Evolutionary conservation across 768 basidiomycete genomes (phyloP), one percentile per base, ranked within the genome.

Genomic region (Serendipita sp.): DNA sequence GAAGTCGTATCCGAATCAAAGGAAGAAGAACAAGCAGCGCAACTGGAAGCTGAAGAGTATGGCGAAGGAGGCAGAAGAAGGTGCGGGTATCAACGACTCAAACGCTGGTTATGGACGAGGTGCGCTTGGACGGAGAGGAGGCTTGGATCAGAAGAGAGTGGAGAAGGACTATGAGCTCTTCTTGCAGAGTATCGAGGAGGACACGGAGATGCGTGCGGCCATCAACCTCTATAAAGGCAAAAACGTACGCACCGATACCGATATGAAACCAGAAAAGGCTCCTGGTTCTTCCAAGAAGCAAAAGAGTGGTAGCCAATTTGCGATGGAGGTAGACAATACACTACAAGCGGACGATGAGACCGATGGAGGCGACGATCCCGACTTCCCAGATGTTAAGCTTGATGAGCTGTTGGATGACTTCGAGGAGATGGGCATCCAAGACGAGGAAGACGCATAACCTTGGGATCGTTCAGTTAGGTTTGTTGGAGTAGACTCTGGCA

Each of bases 131-230:
- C 78, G 92, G 54, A 80, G 88, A 80, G 93, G 93, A 10, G 93
- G 92, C 41, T 78, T 92, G 54, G 93, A 95, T 75, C 82, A 85
- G 75, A 86, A 81, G 77, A 92, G 93, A 78, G 90, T 98, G 65
- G 93, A 97, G 69, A 86, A 91, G 72, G 95, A 99, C 72, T 99
- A 98, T 75, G 96, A 98, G 77, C 68, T 90, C 62, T 99, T 99
- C 83, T 76, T 98, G 74, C 82, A 88, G 53, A 93, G 96, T 67
- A 75, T 97, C 58, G 93, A 96, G 74, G 95, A 98, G 73, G 94
- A 97, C 75, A 86, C 86, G 24, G 94, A 97, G 78, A 77, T 98
- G 78, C 83, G 95, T 45, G 79, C 80, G 3, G 83, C 83, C 7
- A 86, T 98, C 69, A 94, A 96, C 74, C 71, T 97, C 64, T 98